Conservation (phyloP, 2,329 filamentous ascomycete genomes). For the Penicillium sp. region DNA sequence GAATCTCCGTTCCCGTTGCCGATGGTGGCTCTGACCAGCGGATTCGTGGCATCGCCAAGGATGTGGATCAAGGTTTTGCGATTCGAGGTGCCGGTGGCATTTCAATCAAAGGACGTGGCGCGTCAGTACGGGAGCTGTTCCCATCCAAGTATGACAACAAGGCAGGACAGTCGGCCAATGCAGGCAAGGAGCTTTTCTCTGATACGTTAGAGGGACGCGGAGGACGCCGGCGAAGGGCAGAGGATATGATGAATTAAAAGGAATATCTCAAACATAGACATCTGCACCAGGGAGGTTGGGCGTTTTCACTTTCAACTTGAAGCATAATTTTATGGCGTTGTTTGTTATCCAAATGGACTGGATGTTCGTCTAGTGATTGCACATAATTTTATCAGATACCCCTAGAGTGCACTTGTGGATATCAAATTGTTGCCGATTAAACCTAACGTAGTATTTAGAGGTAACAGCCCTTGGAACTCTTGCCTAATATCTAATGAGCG, state of each 20-base stretch:
- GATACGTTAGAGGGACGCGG: constrained; percentile 60
- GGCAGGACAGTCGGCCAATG: constrained; percentile 45
- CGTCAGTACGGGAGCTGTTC: constrained; percentile 67
- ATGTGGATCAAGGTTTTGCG: constrained; percentile 40
- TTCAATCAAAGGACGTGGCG: constrained; percentile 69
- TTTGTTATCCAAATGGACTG: neutral
- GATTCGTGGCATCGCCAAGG: constrained; percentile 42
- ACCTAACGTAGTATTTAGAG: neutral
- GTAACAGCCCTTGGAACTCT: neutral
- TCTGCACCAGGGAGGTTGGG: neutral
- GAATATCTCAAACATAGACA: neutral
- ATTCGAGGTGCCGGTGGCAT: constrained; percentile 54
- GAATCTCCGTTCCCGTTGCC: constrained; percentile 52
- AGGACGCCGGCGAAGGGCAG: constrained; percentile 64
- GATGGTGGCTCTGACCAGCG: constrained; percentile 42
- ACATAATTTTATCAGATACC: neutral
- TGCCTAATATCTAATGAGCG: too few relatives aligned
- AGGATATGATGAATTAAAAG: constrained; percentile 68
- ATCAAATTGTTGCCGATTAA: too few relatives aligned
- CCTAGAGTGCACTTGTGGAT: too few relatives aligned
- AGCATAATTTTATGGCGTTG: neutral
- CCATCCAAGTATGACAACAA: constrained; percentile 55
- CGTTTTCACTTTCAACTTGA: neutral
- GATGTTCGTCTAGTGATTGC: neutral
- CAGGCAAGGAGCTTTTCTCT: constrained; percentile 69